Evolutionary conservation across 768 basidiomycete species (phyloP).

Genomic region (Cubamyces sp.): DNA sequence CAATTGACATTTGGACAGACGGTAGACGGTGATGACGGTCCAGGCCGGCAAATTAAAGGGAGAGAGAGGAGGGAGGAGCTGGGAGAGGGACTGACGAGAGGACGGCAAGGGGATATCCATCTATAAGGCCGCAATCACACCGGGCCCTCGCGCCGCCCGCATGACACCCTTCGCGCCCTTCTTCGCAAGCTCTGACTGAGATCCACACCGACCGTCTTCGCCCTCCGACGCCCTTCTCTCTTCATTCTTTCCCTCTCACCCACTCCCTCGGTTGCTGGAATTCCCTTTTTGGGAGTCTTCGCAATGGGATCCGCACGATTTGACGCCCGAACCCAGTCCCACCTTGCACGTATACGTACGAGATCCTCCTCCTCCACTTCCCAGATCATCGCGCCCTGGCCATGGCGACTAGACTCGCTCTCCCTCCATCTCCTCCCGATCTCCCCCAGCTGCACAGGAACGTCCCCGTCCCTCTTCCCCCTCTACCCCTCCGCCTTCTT

Average conservation of each 20-base stretch:
- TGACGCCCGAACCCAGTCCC: not conserved
- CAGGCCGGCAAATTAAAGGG: slow-evolving; percentile 15
- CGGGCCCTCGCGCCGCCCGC: slow-evolving; percentile 5
- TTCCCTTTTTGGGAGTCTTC: slow-evolving; percentile 16
- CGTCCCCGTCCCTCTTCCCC: not conserved
- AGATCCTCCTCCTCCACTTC: not conserved
- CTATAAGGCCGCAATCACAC: slow-evolving; percentile 11
- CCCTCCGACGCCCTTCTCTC: slow-evolving; percentile 6
- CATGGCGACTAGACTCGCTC: not conserved
- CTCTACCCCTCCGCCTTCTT: not conserved
- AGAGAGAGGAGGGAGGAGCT: not conserved
- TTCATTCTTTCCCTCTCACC: slow-evolving; percentile 3
- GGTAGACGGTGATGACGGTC: not conserved
- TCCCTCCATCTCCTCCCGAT: slow-evolving; percentile 1
- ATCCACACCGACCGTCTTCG: slow-evolving; percentile 6
- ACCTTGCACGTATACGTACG: slow-evolving; percentile 14
- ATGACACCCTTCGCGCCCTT: not conserved
- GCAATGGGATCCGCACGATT: slow-evolving; percentile 10
- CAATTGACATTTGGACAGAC: slow-evolving; percentile 15
- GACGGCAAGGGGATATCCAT: slow-evolving; percentile 9
- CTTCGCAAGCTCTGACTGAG: slow-evolving; percentile 2
- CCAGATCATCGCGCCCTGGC: slow-evolving; percentile 1
- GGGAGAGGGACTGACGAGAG: slow-evolving; percentile 2
- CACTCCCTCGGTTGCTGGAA: not conserved
- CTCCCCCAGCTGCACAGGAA: slow-evolving; percentile 1